Conservation (phyloP, 169 alveolate species). For the Plasmodium adleri region DNA sequence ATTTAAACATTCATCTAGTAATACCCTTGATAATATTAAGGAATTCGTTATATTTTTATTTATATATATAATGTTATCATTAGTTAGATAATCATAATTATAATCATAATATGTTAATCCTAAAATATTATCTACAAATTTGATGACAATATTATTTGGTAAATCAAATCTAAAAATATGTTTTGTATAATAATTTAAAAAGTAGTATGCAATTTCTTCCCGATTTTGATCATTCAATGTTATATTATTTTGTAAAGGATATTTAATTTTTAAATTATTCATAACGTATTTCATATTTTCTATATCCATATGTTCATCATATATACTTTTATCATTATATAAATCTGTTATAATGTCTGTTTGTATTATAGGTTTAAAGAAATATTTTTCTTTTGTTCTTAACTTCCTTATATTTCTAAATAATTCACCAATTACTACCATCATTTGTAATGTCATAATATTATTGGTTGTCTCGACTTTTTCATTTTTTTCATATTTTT, state of each 20-base stretch:
- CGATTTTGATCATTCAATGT: slow-evolving; percentile 19
- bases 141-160: slow-evolving; percentile 47
- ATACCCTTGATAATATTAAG: slow-evolving; percentile 39
- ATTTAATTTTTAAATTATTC: slow-evolving; percentile 43
- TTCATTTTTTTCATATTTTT: slow-evolving; percentile 69
- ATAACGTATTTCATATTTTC: slow-evolving; percentile 39
- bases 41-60: slow-evolving; percentile 39
- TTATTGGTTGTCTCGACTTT: slow-evolving; percentile 74
- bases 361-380: slow-evolving; percentile 51
- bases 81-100: slow-evolving; percentile 59
- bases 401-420: slow-evolving; percentile 63
- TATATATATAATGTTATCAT: slow-evolving; percentile 38
- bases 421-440: slow-evolving; percentile 71
- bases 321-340: slow-evolving; percentile 40
- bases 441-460: slow-evolving; percentile 74
- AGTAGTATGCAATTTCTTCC: slow-evolving; percentile 74
- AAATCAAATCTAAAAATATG: slow-evolving; percentile 61
- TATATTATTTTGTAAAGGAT: slow-evolving; percentile 47
- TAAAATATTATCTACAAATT: slow-evolving; percentile 30
- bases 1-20: slow-evolving; percentile 63
- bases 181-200: slow-evolving; percentile 68
- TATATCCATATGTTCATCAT: slow-evolving; percentile 68
- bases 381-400: slow-evolving; percentile 49
- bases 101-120: slow-evolving; percentile 66
- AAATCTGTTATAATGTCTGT: slow-evolving; percentile 52